These are phyloP conservation scores for Periglandula ipomoeae DNA, from an alignment of 2,329 filamentous ascomycete genomes.

Conservation along the genomic window DNA sequence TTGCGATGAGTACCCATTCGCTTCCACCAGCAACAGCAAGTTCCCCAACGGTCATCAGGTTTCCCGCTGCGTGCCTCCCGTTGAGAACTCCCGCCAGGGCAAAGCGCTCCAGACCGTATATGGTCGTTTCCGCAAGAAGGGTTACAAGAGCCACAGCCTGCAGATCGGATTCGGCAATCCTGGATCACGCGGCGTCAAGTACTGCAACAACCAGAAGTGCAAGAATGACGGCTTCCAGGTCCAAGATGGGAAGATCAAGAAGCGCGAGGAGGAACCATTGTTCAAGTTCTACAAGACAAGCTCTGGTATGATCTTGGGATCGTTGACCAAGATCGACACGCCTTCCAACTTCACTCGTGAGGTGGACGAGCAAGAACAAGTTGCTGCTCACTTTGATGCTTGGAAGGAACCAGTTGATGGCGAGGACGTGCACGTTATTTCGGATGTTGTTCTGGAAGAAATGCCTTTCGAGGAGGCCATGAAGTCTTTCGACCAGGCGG, in stretches of 20 bases:
- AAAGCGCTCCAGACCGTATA: slow-evolving; percentile 4
- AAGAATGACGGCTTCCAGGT: slow-evolving; percentile 14
- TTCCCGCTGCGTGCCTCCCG: slow-evolving; percentile 12
- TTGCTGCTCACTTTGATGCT: slow-evolving; percentile 4
- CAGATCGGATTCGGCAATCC: slow-evolving; percentile 11
- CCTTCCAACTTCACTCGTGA: slow-evolving; percentile 11
- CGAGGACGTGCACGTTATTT: slow-evolving; percentile 8
- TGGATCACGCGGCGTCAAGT: slow-evolving; percentile 8
- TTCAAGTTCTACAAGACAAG: slow-evolving; percentile 13
- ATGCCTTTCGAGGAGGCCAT: slow-evolving; percentile 7
- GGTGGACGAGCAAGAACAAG: slow-evolving; percentile 6
- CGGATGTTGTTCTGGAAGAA: slow-evolving; percentile 10
- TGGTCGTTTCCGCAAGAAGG: background rate
- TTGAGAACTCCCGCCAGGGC: slow-evolving; percentile 9
- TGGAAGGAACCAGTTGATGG: slow-evolving; percentile 9
- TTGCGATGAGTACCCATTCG: slow-evolving; percentile 14
- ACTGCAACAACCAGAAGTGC: slow-evolving; percentile 12
- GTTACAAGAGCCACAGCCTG: background rate
- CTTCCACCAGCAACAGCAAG: slow-evolving; percentile 7
- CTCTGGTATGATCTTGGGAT: slow-evolving; percentile 11
- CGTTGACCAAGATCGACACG: slow-evolving; percentile 6
- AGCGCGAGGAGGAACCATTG: slow-evolving; percentile 7
- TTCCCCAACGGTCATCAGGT: slow-evolving; percentile 10
- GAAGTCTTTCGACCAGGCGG: background rate
- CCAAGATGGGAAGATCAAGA: slow-evolving; percentile 10